Conservation (phyloP, 352 stramenopile species). For the Phytophthora palmivora region DNA sequence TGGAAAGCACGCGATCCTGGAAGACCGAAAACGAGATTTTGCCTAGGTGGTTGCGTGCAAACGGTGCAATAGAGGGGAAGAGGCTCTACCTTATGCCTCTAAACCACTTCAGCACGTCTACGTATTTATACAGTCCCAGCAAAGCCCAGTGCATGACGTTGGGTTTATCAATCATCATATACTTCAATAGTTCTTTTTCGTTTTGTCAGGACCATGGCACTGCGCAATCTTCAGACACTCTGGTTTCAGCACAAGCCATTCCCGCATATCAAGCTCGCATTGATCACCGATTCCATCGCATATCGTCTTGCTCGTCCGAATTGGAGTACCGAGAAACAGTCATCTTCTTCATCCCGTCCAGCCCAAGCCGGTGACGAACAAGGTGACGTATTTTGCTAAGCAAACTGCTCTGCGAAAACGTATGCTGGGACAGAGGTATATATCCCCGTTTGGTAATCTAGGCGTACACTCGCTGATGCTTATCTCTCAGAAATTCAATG, state of each 20-base stretch:
- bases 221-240: too few relatives aligned
- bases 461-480: not conserved
- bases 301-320: slow-evolving; percentile 1
- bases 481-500: not conserved
- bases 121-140: too few relatives aligned
- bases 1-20: slow-evolving; percentile 13
- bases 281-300: slow-evolving; percentile 11
- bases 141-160: slow-evolving; percentile 21
- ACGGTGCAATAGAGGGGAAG: slow-evolving; percentile 5
- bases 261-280: not conserved
- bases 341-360: slow-evolving; percentile 13
- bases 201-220: too few relatives aligned
- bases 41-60: not conserved
- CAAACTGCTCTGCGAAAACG: not conserved
- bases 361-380: slow-evolving; percentile 1
- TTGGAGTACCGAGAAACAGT: slow-evolving; percentile 7
- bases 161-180: slow-evolving; percentile 14
- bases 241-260: too few relatives aligned
- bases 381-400: not conserved
- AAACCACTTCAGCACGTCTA: slow-evolving; percentile 13
- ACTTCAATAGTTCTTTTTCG: too few relatives aligned
- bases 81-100: not conserved
- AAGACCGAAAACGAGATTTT: slow-evolving; percentile 8
- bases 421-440: not conserved
- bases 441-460: slow-evolving; percentile 1